phyloP scores from a whole-genome alignment of 2,329 filamentous ascomycete genomes.

The Aspergillus unguis region DNA sequence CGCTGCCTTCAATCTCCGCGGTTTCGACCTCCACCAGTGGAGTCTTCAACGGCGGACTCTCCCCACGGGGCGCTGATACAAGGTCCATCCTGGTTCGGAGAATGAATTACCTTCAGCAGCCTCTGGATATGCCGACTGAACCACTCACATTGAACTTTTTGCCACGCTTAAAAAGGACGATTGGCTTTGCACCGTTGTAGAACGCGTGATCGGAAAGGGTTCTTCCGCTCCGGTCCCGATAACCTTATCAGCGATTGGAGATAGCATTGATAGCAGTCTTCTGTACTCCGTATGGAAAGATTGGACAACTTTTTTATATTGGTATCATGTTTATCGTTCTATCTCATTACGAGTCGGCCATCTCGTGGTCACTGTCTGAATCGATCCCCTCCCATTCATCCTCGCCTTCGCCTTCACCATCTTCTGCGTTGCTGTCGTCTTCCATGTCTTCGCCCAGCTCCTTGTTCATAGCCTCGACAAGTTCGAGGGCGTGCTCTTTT shows the following conservation, averaged over 20 bases:
- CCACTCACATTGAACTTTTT: constrained; percentile 33
- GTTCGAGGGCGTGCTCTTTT: constrained; percentile 43
- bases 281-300: background rate
- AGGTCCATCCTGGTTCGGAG: constrained; percentile 38
- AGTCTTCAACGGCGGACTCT: constrained; percentile 32
- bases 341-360: constrained; percentile 48
- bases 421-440: constrained; percentile 41
- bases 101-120: constrained; percentile 32
- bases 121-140: constrained; percentile 24
- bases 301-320: constrained; percentile 19
- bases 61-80: constrained; percentile 33
- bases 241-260: background rate
- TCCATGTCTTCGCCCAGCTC: constrained; percentile 61
- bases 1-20: constrained; percentile 20
- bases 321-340: constrained; percentile 32
- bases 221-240: constrained; percentile 30
- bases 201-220: constrained; percentile 23
- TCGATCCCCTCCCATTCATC: constrained; percentile 56
- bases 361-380: constrained; percentile 51
- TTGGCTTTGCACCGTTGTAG: constrained; percentile 25
- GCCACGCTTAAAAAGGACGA: constrained; percentile 26
- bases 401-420: constrained; percentile 53
- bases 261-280: background rate
- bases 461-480: constrained; percentile 55
- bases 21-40: constrained; percentile 37